Evolutionary conservation across 352 stramenopile genomes (phyloP), one percentile per base, ranked within the genome.

Genomic region (Pythium pyrilobum): DNA sequence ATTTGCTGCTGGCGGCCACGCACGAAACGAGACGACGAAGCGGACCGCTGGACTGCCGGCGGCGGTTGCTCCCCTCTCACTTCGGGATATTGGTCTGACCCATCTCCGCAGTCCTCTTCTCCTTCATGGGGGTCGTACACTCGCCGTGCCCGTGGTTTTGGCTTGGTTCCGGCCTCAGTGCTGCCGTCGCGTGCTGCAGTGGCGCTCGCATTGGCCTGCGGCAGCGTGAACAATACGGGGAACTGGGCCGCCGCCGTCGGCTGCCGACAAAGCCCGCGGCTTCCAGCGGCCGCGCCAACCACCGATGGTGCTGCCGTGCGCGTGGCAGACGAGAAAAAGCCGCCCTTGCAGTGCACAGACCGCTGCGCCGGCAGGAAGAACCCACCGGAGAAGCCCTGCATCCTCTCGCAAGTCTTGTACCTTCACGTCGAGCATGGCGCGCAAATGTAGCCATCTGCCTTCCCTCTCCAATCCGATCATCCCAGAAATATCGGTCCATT

Each of bases 301-400:
- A 29, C 0, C 9, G 25, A 18, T 8, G 29, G 15, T 5, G 20
- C 21, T 13, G 40, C 2, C 8, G 20, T 20, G 13, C 28, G 29
- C 23, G 51, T 32, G 13, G 50, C 38, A 32, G 67, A 60, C 0
- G 70, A 63, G n/a, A 83, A 83, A 60, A 82, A 80, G 2, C 72
- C 72, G 37, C 72, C 72, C 40, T 75, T 67, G 59, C 67, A 77
- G 45, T 83, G 72, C 29, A 80, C 56, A 0, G 72, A 83, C 23
- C 69, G 69, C 62, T 83, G 72, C 16, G 72, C 72, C 4, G 72
- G 72, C 15, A 83, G 62, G 51, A 83, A 83, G 66, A 83, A 83
- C 23, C 72, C 72, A 6, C 70, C 70, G 0, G 68, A 74, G 57
- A 77, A 72, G 13, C 69, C 67, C 11, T 68, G 47, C 34, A 64